phyloP scores from a whole-genome alignment of 1,284 basidiomycete genomes.

The Amylostereum areolatum region DNA sequence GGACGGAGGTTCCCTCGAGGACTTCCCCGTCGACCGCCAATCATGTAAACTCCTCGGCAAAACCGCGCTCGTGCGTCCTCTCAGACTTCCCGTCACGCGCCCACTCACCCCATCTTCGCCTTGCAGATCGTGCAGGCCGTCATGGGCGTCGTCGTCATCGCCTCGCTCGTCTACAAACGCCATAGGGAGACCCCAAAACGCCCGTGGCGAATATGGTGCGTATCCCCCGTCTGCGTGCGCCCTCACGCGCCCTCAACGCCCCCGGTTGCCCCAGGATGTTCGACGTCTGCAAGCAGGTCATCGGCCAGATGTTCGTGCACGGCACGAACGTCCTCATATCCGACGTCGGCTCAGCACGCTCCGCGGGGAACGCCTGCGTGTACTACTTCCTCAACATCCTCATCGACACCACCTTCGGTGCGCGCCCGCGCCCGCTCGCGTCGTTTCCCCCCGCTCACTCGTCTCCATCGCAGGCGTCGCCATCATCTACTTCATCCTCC shows the following conservation, averaged over 20 bases:
- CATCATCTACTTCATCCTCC: constrained; percentile 79
- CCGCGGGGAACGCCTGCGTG: constrained; percentile 79
- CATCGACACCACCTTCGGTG: constrained; percentile 90
- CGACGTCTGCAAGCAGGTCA: constrained; percentile 89
- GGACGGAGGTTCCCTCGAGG: constrained; percentile 6
- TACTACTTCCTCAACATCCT: constrained; percentile 94
- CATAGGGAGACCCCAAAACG: constrained; percentile 82
- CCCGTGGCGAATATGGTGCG: constrained; percentile 89
- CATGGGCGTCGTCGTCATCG: constrained; percentile 85
- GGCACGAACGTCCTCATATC: constrained; percentile 82
- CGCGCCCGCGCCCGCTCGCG: constrained; percentile 19
- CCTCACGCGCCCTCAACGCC: not conserved
- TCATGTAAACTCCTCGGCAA: constrained; percentile 27
- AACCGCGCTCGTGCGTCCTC: constrained; percentile 22
- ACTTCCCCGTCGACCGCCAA: constrained; percentile 15
- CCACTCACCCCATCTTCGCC: constrained; percentile 5
- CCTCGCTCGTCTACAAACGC: constrained; percentile 83
- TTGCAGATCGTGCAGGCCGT: constrained; percentile 70
- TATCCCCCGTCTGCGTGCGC: constrained; percentile 4
- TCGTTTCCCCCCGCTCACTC: constrained; percentile 1
- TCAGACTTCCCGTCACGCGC: constrained; percentile 8
- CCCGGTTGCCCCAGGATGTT: constrained; percentile 51
- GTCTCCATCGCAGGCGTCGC: constrained; percentile 58
- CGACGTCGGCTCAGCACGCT: constrained; percentile 58
- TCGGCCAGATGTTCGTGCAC: constrained; percentile 90